Evolutionary conservation across 176 grass and related monocot genomes (phyloP).

Genomic region (Areca catechu): DNA sequence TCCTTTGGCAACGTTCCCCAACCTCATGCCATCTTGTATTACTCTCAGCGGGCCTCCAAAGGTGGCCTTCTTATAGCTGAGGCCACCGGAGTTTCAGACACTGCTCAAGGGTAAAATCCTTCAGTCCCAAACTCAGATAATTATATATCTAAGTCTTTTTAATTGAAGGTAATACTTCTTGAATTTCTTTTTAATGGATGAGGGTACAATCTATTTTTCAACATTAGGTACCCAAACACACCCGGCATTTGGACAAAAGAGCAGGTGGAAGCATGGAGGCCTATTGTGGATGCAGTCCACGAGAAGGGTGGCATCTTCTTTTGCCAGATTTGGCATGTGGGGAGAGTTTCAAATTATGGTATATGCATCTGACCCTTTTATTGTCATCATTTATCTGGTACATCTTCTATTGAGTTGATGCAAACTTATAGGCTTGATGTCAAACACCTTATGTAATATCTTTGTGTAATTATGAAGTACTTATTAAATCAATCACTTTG

Average conservation of each 20-base stretch:
- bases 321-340: slow-evolving; percentile 56
- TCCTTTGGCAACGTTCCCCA: slow-evolving; percentile 26
- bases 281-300: slow-evolving; percentile 49
- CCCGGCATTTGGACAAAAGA: slow-evolving; percentile 58
- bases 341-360: slow-evolving; percentile 39
- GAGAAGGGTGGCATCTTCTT: slow-evolving; percentile 56
- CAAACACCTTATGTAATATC: no score
- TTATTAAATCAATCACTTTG: no score
- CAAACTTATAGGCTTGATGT: no score
- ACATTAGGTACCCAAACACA: slow-evolving; percentile 41
- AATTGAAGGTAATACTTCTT: no score
- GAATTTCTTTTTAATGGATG: no score
- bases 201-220: no score
- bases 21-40: slow-evolving; percentile 23
- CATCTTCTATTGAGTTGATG: slow-evolving; percentile 18
- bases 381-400: no score
- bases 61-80: slow-evolving; percentile 33
- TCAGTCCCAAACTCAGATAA: no score
- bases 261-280: slow-evolving; percentile 67
- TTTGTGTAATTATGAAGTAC: no score
- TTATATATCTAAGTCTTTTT: no score
- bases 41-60: slow-evolving; percentile 21
- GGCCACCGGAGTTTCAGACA: slow-evolving; percentile 22
- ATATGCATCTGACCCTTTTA: no score
- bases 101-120: slow-evolving; percentile 33